Percentiles rank a stretch among this genome's conserved stretches.
These are phyloP conservation scores for Filobasidium wieringae DNA, from an alignment of 768 basidiomycete genomes.

Conservation along the genomic window DNA sequence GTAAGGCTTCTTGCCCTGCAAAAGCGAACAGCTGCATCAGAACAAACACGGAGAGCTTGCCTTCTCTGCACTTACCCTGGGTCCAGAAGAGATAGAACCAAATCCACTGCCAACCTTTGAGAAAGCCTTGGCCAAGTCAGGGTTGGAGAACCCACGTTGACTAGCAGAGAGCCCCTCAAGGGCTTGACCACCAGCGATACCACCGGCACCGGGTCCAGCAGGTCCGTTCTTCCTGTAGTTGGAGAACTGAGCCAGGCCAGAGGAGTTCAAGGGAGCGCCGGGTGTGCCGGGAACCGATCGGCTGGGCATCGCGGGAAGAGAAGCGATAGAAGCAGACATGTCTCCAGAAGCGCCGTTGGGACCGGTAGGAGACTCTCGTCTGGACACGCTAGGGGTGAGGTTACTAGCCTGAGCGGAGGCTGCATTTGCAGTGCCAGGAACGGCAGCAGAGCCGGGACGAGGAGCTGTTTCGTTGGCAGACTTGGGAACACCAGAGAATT, in stretches of 20 bases:
- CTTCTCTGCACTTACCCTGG: conserved; percentile 21
- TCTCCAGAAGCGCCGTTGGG: conserved; percentile 11
- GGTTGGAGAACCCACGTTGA: conserved; percentile 38
- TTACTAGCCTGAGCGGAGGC: conserved; percentile 12
- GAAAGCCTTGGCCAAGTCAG: conserved; percentile 39
- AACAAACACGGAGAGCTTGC: not conserved
- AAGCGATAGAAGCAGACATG: conserved; percentile 36
- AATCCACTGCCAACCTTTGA: conserved; percentile 27
- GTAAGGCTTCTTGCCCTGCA: conserved; percentile 15
- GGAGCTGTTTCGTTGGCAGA: conserved; percentile 4
- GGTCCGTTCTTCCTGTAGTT: conserved; percentile 18
- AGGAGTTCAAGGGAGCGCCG: conserved; percentile 18
- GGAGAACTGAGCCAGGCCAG: conserved; percentile 18
- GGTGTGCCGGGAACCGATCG: conserved; percentile 40
- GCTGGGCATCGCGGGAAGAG: conserved; percentile 35
- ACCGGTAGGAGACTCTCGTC: conserved; percentile 17
- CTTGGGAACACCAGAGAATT: conserved; percentile 52
- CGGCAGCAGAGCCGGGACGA: conserved; percentile 1
- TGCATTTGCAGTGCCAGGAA: conserved; percentile 19
- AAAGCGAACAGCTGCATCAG: not conserved
- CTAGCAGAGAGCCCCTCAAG: conserved; percentile 24
- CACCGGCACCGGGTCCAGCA: conserved; percentile 12
- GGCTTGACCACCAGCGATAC: conserved; percentile 14
- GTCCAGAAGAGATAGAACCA: conserved; percentile 22
- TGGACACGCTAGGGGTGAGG: conserved; percentile 13